Base-by-base conservation (phyloP, 805 yeast genomes). In the Zygosaccharomyces kombuchaensis region DNA sequence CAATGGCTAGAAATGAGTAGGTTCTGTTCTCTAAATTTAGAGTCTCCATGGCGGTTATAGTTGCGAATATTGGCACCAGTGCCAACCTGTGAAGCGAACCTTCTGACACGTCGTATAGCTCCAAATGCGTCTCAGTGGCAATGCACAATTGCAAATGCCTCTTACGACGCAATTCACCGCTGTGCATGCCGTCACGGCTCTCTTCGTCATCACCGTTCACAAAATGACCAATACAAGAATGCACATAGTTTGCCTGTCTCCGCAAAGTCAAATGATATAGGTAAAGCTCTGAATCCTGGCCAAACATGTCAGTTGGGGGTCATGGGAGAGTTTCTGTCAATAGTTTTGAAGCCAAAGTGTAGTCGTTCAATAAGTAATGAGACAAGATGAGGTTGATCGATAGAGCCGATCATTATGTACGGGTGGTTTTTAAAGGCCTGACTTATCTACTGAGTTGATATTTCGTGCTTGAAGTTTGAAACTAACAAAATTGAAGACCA, bases 201-300 rank as follows among this genome's bases (percentile, higher is more conserved):
- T 25, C 40, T 32, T 38, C 13, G 2, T 35, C 43, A 22, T 14
- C 16, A 6, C 16, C 38, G 27, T 54, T 87, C 1, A 76, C 65
- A 59, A 89, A 88, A 51, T 75, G 77, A 1, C 96, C 96, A 6
- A 78, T 72, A n/a, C 82, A 70, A 1, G 89, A 73, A 26, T 65
- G 63, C 5, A 74, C 62, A 3, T 80, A 72, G 34, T 80, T 72
- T 5, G 80, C 63, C 2, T 90, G 82, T 6, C 69, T 72, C 52
- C 75, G 75, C n/a, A 88, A 69, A 6, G 96, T 86, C 49, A 85
- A 70, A 55, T 87, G 76, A 66, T 87, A 88, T 27, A 88, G 70
- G 43, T 66, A 72, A 29, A 82, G 41, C 26, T 55, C 59, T 3
- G 54, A 43, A 35, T 55, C 55, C 21, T 48, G 45, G 1, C 51